These are phyloP conservation scores for Blastobotrys capitulatus DNA, from an alignment of 1,139 yeast genomes.

Conservation along the genomic window DNA sequence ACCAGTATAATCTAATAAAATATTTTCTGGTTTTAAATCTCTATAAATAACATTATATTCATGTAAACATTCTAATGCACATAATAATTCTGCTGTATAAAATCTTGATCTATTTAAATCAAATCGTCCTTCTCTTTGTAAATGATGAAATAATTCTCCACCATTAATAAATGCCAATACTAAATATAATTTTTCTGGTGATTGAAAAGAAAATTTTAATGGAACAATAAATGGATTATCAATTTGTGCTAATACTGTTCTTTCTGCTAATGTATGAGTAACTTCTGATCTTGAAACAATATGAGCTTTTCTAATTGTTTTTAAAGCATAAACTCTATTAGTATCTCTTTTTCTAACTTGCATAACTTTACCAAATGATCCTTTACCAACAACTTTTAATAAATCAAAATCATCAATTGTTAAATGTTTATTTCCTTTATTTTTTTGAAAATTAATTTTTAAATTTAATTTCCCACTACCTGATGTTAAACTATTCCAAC, in stretches of 20 bases:
- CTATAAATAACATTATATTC: constrained; percentile 88
- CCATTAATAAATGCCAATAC: constrained; percentile 94
- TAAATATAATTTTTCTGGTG: constrained; percentile 86
- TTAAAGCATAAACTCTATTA: constrained; percentile 86
- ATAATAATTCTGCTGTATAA: constrained; percentile 86
- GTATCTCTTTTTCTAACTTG: constrained; percentile 96
- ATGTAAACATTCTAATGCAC: constrained; percentile 89
- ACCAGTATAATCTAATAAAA: constrained; percentile 88
- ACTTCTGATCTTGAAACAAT: constrained; percentile 93
- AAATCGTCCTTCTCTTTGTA: constrained; percentile 87
- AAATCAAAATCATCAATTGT: constrained; percentile 89
- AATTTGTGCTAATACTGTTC: constrained; percentile 89
- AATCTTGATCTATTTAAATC: constrained; percentile 85
- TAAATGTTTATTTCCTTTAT: constrained; percentile 56
- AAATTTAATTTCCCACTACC: constrained; percentile 45
- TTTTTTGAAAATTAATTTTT: constrained; percentile 74
- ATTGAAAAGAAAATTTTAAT: constrained; percentile 88
- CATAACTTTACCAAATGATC: constrained; percentile 98
- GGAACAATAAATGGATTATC: constrained; percentile 99
- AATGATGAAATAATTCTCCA: constrained; percentile 92
- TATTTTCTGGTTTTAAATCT: constrained; percentile 94
- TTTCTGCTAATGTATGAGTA: constrained; percentile 91
- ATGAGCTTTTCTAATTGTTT: constrained; percentile 88
- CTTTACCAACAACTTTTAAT: constrained; percentile 92
- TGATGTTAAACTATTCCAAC: constrained; percentile 32